Evolutionary conservation across 2,329 filamentous ascomycete species (phyloP), one percentile per base, ranked within the genome.

Genomic region (Plectosphaerella cucumerina): DNA sequence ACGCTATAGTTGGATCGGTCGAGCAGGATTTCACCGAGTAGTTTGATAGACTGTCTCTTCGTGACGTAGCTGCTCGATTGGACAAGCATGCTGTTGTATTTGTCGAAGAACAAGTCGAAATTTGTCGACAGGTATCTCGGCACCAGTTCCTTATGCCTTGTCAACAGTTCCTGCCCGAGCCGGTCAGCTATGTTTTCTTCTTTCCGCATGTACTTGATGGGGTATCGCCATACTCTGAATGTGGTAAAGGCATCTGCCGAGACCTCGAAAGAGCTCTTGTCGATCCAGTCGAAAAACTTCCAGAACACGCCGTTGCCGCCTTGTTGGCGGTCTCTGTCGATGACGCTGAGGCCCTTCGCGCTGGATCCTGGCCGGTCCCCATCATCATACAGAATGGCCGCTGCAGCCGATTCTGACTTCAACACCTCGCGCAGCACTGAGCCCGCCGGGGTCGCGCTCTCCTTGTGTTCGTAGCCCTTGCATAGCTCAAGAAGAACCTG

Each of bases 201-300:
- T 31, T 15, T 6, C 35, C n/a, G 12, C 10, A 21, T 35, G 26
- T 8, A 48, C 5, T 39, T 23, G 26, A 34, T 6, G n/a, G 14
- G 42, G 23, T n/a, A n/a, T n/a, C 4, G 34, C 58, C 82, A 62
- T 79, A 96, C 90, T 67, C 93, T 82, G 70, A 99, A 99, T 5
- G 93, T 97, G 52, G 92, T 96, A 68, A 99, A 99, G 1, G 94
- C 93, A 75, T 99, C 94, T 31, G 94, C 93, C 61, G 91, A 92
- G 58, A 97, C 90, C 74, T 99, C 94, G 63, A 99, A 99, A 26
- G 89, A 92, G 60, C 91, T 90, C 70, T 90, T 90, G 72, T 97
- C 92, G 62, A 99, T 96, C 90, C 93, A 99, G 55, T 88, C 84
- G 65, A 99, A 97, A 71, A 97, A 97, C 44, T 83, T 86, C 94